Evolutionary conservation across 1,284 basidiomycete species (phyloP), one percentile per base, ranked within the genome.

Genomic region (Ganoderma resinaceum): DNA sequence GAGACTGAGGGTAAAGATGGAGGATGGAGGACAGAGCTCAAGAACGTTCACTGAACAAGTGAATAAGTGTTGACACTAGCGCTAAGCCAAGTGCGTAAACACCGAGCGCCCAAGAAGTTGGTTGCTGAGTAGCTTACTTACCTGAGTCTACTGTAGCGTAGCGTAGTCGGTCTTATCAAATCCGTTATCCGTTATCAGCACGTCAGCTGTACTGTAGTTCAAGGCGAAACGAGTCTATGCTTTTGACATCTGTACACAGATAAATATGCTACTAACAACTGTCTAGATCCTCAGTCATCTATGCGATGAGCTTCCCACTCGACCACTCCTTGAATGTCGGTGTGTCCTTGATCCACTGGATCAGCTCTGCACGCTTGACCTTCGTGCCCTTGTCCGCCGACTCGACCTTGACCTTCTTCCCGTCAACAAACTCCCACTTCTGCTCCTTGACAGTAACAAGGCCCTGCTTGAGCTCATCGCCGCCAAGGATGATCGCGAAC

Each of bases 391-490:
- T 89, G 73, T 91, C 89, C 43, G 80, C 78, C 64, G 82, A 88
- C 82, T 87, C 89, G 73, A 87, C 86, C 83, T 91, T 95, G 73
- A 76, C 86, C 84, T 90, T 94, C 84, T 86, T 87, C 75, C 89
- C 92, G 67, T 89, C 90, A 55, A 88, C 87, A 72, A 91, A 83
- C 80, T 91, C 90, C 88, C 95, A 96, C 66, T 86, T 87, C 81
- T 99, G 97, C 79, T 96, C 91, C 85, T 99, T 99, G 73, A 99
- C 94, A 26, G 92, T 89, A 35, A 98, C 95, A 58, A 92, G 82
- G 4, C 96, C 96, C 62, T 88, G 86, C 75, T 90, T 91, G 69
- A 97, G 84, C 83, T 99, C 97, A 70, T 93, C 92, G 1, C 89
- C 90, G 8, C 96, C 97, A 31, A 99, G 83, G 72, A 99, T 94